Evolutionary conservation across 495 filamentous ascomycete genomes (phyloP).

Genomic region (Penicillium psychrofluorescens): DNA sequence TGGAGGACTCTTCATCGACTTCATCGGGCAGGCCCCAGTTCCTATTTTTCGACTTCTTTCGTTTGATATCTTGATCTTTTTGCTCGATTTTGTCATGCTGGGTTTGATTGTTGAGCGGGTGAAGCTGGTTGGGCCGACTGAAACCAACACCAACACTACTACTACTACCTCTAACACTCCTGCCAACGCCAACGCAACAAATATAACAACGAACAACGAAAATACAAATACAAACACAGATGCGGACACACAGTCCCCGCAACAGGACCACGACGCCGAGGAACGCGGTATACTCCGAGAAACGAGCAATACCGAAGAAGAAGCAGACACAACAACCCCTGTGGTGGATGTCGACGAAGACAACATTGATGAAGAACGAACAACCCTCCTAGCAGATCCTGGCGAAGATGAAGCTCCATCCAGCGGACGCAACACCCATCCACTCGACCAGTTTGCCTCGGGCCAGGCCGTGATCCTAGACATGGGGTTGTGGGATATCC

Average conservation of each 20-base stretch:
- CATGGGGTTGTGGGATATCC: constrained; percentile 58
- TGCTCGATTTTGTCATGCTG: constrained; percentile 67
- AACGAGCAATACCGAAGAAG: constrained; percentile 12
- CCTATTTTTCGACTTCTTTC: constrained; percentile 55
- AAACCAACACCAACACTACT: constrained; percentile 9
- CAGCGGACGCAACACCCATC: constrained; percentile 29
- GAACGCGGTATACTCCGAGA: constrained; percentile 63
- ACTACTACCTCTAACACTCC: constrained; percentile 4
- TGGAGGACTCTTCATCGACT: constrained; percentile 78
- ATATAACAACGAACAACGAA: constrained; percentile 1
- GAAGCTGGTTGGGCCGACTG: constrained; percentile 26
- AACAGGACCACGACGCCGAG: constrained; percentile 73
- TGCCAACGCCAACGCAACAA: constrained; percentile 4
- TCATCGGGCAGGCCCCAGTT: constrained; percentile 76
- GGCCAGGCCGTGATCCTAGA: constrained; percentile 65
- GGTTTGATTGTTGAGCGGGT: constrained; percentile 65
- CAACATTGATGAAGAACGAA: constrained; percentile 36
- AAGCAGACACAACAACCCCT: constrained; percentile 13
- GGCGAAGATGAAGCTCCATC: constrained; percentile 20
- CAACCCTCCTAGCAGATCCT: constrained; percentile 38
- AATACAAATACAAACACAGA: constrained; percentile 1
- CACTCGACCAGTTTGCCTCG: constrained; percentile 54
- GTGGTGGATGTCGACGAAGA: constrained; percentile 7
- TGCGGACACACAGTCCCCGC: background rate
- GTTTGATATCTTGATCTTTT: constrained; percentile 59